Conservation (phyloP, 176 grass and related monocot species). For the Aegilops longissima region DNA sequence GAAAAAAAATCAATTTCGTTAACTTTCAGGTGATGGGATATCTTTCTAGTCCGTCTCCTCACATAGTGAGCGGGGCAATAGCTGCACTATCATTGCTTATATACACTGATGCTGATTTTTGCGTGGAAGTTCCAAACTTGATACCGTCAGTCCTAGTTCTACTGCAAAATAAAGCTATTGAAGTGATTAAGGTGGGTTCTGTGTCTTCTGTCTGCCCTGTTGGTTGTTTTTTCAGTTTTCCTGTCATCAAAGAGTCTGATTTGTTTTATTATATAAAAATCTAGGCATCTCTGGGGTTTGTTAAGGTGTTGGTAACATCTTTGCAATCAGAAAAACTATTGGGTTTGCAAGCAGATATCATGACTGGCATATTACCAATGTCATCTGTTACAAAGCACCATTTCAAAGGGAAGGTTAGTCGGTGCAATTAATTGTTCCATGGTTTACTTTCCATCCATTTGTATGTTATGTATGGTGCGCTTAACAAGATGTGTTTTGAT, state of each 20-base stretch:
- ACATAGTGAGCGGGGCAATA: conserved; percentile 88
- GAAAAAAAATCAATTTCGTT: conserved; percentile 28
- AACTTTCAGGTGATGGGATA: conserved; percentile 92
- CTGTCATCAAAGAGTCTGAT: conserved; percentile 19
- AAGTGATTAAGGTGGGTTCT: conserved; percentile 80
- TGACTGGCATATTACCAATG: conserved; percentile 74
- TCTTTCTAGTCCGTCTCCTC: conserved; percentile 84
- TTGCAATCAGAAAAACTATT: conserved; percentile 67
- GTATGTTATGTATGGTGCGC: conserved; percentile 1
- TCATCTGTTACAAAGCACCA: conserved; percentile 73
- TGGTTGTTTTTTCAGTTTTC: conserved; percentile 22
- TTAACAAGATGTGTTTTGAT: neutral
- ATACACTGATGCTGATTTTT: conserved; percentile 89
- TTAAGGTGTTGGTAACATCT: conserved; percentile 93
- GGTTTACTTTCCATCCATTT: conserved; percentile 9
- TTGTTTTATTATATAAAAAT: conserved; percentile 9
- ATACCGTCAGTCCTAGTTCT: conserved; percentile 88
- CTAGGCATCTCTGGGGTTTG: conserved; percentile 91
- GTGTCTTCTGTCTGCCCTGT: neutral
- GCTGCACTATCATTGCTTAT: conserved; percentile 96
- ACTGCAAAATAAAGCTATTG: conserved; percentile 80
- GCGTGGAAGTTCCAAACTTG: conserved; percentile 87
- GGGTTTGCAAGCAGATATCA: conserved; percentile 69
- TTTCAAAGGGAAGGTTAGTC: conserved; percentile 85
- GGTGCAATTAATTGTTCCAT: conserved; percentile 1